Base-by-base conservation (phyloP, 208 protist genomes). In the Acanthamoeba lenticulata region DNA sequence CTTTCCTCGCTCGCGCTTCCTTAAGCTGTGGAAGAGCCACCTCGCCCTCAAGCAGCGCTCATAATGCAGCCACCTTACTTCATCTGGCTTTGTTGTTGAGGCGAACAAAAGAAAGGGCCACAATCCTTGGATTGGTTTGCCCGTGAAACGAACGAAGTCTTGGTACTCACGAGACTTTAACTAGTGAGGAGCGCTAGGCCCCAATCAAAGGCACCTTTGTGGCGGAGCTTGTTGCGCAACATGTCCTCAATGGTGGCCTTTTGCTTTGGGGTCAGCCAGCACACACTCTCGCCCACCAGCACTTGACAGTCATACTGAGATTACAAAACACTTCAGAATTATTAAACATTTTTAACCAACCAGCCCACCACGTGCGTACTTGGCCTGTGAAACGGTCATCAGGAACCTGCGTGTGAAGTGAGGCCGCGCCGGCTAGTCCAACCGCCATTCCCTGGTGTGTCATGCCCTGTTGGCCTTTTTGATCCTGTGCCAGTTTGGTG, bases 1-100 rank as follows among this genome's bases (percentile, higher is more conserved):
- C 32, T 1, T 77, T 44, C 32, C 65, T 36, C 65, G 65, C 29
- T 77, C 65, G 34, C 65, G 65, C 29, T 77, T 77, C 32, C 65
- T 77, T 32, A 77, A 77, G 65, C 32, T 77, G 34, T 77, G 65
- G 65, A 77, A 77, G 65, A 77, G 2, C 65, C 36, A 77, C 65
- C 65, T 32, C 55, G 55, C 11, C 55, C 55, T 62, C 55, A n/a
- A 52, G 45, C n/a, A n/a, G n/a, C n/a, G n/a, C n/a, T n/a, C n/a
- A n/a, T n/a, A n/a, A n/a, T n/a, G n/a, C n/a, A n/a, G n/a, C n/a
- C n/a, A n/a, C n/a, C n/a, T n/a, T n/a, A n/a, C n/a, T n/a, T n/a
- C n/a, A n/a, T n/a, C n/a, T n/a, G n/a, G n/a, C n/a, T n/a, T n/a
- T n/a, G n/a, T n/a, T n/a, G n/a, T n/a, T n/a, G n/a, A n/a, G n/a